These are phyloP conservation scores for Candida boleticola DNA, from an alignment of 805 yeast species.

Conservation along the genomic window DNA sequence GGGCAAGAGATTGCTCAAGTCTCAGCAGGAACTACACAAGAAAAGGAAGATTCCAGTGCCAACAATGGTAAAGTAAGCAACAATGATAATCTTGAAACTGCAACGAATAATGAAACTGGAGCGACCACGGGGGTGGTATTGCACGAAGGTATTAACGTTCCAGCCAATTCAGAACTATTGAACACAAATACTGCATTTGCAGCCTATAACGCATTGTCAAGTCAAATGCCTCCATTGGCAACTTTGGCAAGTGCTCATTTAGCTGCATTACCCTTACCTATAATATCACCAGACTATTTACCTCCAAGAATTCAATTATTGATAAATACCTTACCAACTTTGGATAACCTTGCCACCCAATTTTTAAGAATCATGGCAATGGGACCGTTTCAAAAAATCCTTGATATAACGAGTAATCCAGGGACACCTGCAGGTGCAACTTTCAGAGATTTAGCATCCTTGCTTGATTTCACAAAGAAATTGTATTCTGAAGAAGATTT, in stretches of 20 bases:
- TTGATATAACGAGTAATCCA: conserved; percentile 64
- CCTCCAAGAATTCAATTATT: conserved; percentile 64
- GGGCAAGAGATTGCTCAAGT: no score
- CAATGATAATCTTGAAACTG: neutral
- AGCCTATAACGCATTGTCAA: conserved; percentile 40
- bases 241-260: conserved; percentile 46
- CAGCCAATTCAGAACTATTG: conserved; percentile 41
- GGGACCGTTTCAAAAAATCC: conserved; percentile 73
- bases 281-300: conserved; percentile 54
- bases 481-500: conserved; percentile 72
- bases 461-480: conserved; percentile 74
- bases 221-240: conserved; percentile 36
- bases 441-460: conserved; percentile 65
- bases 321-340: conserved; percentile 66
- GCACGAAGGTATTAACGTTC: conserved; percentile 22
- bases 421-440: conserved; percentile 65
- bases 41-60: neutral
- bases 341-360: conserved; percentile 83
- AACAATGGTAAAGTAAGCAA: neutral
- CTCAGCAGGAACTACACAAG: conserved; percentile 2
- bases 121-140: conserved; percentile 9
- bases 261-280: conserved; percentile 58
- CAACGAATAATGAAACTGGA: conserved; percentile 1
- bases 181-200: conserved; percentile 40
- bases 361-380: conserved; percentile 67